Percentiles rank a stretch among this genome's conserved stretches.
Evolutionary conservation across 805 yeast genomes (phyloP).

Genomic region (Blastobotrys chiropterorum): DNA sequence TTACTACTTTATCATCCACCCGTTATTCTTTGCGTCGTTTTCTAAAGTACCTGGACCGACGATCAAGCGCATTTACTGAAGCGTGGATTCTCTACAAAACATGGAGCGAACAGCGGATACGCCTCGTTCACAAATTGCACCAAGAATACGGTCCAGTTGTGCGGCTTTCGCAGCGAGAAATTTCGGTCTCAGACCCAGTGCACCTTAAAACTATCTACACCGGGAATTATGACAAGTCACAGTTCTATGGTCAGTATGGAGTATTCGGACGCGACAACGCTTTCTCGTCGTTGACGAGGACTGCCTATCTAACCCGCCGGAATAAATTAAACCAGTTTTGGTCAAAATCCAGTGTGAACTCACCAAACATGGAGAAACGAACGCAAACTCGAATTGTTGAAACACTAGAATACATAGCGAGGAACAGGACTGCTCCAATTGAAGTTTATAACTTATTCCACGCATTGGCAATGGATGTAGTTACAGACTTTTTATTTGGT

Average conservation of each 20-base stretch:
- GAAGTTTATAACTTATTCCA: constrained; percentile 61
- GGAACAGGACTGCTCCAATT: constrained; percentile 23
- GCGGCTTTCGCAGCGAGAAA: constrained; percentile 53
- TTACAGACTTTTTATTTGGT: constrained; percentile 57
- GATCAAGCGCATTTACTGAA: constrained; percentile 12
- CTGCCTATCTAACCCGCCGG: constrained; percentile 40
- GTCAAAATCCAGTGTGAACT: constrained; percentile 39
- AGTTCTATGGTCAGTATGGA: constrained; percentile 53
- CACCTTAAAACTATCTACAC: constrained; percentile 52
- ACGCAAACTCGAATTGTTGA: constrained; percentile 32
- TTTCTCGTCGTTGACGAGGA: constrained; percentile 49
- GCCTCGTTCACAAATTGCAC: constrained; percentile 46
- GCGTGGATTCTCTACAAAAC: constrained; percentile 35
- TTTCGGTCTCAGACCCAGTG: constrained; percentile 49
- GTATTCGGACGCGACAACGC: constrained; percentile 55
- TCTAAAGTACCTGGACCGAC: constrained; percentile 17
- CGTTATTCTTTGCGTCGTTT: not conserved
- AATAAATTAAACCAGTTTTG: constrained; percentile 38
- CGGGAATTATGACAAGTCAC: constrained; percentile 48
- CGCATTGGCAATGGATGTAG: constrained; percentile 67
- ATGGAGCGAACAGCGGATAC: constrained; percentile 45
- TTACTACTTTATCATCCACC: not conserved
- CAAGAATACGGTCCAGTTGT: constrained; percentile 55
- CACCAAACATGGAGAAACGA: constrained; percentile 30
- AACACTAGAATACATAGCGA: constrained; percentile 24